Evolutionary conservation across 1,284 basidiomycete genomes (phyloP).

Genomic region (Stygiomarasmius scandens): DNA sequence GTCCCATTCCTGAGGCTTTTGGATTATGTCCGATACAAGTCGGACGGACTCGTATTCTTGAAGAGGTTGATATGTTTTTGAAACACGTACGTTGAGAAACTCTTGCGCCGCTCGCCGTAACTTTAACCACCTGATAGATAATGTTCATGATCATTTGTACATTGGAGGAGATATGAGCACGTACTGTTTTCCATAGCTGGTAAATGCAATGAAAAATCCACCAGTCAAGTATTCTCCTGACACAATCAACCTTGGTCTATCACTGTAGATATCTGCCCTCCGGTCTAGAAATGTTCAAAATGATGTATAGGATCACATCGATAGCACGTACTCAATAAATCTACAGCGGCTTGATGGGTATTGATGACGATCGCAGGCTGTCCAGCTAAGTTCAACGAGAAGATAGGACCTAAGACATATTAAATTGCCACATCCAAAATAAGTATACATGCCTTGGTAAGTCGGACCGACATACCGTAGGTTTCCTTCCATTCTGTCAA

Average conservation of each 20-base stretch:
- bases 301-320: background rate
- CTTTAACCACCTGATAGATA: background rate
- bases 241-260: conserved; percentile 7
- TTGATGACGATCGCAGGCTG: background rate
- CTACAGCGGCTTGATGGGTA: background rate
- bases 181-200: background rate
- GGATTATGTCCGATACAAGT: background rate
- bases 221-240: conserved; percentile 7
- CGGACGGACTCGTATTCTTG: background rate
- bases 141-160: background rate
- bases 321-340: conserved; percentile 1
- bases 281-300: no score
- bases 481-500: conserved; percentile 10
- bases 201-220: conserved; percentile 7
- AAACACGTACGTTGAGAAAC: background rate
- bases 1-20: background rate
- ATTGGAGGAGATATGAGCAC: background rate
- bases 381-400: background rate
- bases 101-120: background rate
- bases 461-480: conserved; percentile 1
- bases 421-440: background rate
- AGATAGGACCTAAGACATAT: background rate
- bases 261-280: conserved; percentile 1
- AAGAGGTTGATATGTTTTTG: background rate
- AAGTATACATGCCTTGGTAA: background rate